Base-by-base conservation (phyloP, 2,329 filamentous ascomycete species). In the Cylindrodendrum hubeiense region DNA sequence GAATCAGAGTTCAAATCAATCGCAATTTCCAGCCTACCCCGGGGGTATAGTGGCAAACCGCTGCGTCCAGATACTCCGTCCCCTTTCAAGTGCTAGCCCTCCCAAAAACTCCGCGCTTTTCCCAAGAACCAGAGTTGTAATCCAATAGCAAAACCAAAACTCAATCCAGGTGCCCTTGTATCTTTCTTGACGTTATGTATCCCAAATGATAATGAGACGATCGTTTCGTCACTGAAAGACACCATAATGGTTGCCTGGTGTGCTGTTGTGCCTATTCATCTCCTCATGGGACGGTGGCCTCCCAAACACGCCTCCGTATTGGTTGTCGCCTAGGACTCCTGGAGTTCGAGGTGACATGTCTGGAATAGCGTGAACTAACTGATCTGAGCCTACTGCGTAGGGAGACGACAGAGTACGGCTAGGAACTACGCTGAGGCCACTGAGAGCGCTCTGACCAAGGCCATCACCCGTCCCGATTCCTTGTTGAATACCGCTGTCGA, bases 71-170 rank as follows among this genome's bases (percentile, higher is more conserved):
- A 52, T 60, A 33, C 57, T 49, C 57, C 57, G 17, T 50, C 28
- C 21, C 30, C 49, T 50, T 17, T 22, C 28, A 24, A 26, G 51
- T 46, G 39, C 49, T 21, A 47, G 33, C 37, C 19, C 39, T 26
- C 37, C 22, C 57, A 52, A 60, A 50, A 60, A 50, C 57, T 51
- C 49, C 50, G 47, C 30, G 57, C 49, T 51, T 41, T 52, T 53
- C 43, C 57, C 39, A 52, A 51, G 37, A 53, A 28, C 39, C 49
- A 43, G 49, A 51, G 28, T 34, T 24, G 30, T 28, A 60, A 33
- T 30, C 41, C 57, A 33, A 44, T 44, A 26, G n/a, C 13, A 28
- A 53, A 52, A 19, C 39, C 57, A 17, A 53, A 19, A 33, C 28
- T 53, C 28, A 26, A 37, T 22, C 41, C 39, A 50, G 37, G 47